Evolutionary conservation across 2,329 filamentous ascomycete species (phyloP), one percentile per base, ranked within the genome.

Genomic region (Colletotrichum destructivum): DNA sequence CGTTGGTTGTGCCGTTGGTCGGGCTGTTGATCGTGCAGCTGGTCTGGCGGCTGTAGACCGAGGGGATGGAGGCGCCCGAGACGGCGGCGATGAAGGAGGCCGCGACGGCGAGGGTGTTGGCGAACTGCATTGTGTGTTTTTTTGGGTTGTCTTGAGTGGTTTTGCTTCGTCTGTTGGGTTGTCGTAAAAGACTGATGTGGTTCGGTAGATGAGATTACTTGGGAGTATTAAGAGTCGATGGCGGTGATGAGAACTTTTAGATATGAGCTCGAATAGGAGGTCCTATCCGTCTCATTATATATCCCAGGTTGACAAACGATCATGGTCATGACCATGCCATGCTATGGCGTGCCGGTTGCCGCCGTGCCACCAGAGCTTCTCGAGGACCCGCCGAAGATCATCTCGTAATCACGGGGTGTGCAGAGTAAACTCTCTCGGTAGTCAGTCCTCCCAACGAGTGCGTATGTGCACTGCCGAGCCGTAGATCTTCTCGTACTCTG

Each of bases 1-100:
- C 71, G 64, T 76, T 74, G 57, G 78, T 38, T 40, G 60, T 73
- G 62, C 61, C 62, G 46, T 71, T 72, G 49, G 65, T 61, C 16
- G 54, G 51, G 44, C 40, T 56, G 26, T 49, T 23, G 59, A 15
- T 13, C 31, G 31, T 8, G 26, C 26, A 26, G 26, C 26, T 26
- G 26, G 26, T 26, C 62, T 31, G 62, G 61, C 47, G 18, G 44
- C 8, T 9, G 46, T 40, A n/a, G 16, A 21, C 15, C 31, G 49
- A 40, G 55, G 44, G 51, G 18, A 62, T 35, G 52, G 40, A 23
- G 62, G 70, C 40, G 44, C 62, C 70, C 49, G 75, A 38, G 66
- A 78, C 76, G 31, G 75, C 74, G 61, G 79, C 78, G n/a, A 78
- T 62, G 67, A 79, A 65, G 75, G 78, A 76, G 26, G 75, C 74